phyloP scores from a whole-genome alignment of 495 filamentous ascomycete species.

The Aspergillus sclerotiicarbonarius region DNA sequence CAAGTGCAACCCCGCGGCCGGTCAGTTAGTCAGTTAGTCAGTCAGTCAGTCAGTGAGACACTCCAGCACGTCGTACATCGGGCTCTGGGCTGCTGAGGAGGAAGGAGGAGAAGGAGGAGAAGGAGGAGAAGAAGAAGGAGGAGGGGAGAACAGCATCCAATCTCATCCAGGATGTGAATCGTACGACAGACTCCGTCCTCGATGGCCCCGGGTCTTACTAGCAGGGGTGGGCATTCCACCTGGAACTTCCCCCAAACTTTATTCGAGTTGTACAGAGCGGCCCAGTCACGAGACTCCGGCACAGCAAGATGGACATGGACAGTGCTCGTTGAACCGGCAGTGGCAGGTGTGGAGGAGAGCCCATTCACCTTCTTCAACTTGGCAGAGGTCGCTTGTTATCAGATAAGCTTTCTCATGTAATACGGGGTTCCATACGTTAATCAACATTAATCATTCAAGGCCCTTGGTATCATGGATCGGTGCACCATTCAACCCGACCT shows the following conservation, averaged over 20 bases:
- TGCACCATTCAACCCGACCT: no score
- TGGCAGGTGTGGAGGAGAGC: not conserved
- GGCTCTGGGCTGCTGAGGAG: no score
- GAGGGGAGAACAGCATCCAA: no score
- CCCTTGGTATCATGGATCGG: no score
- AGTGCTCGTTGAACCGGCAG: no score
- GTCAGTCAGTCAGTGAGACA: not conserved
- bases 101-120: no score
- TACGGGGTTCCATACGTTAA: not conserved
- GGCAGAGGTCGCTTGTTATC: not conserved
- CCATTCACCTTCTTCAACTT: not conserved
- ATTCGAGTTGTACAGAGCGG: not conserved
- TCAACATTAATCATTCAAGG: no score
- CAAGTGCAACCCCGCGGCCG: not conserved
- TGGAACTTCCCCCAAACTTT: not conserved
- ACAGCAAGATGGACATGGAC: not conserved
- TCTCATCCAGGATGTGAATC: no score
- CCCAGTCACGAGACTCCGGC: conserved; percentile 1
- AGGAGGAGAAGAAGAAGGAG: no score
- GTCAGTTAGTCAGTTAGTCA: not conserved
- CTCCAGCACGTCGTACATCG: not conserved
- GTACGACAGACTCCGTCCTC: no score
- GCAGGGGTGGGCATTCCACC: no score
- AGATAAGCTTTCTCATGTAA: not conserved
- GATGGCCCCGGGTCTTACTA: no score